Conservation (phyloP, 148 eudicot species). For the Mesembryanthemum crystallinum region DNA sequence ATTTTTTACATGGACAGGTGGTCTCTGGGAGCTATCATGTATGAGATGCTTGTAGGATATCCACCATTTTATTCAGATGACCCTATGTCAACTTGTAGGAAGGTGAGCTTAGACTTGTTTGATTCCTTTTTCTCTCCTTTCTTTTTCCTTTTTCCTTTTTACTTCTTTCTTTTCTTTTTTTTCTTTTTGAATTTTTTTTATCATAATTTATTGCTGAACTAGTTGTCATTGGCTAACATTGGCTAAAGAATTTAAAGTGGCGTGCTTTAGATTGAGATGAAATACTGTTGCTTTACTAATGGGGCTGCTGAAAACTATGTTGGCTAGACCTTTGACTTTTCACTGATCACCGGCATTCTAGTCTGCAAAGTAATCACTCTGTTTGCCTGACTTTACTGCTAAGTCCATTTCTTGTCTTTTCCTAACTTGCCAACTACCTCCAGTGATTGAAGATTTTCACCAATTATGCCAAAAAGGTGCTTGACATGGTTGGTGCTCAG, state of each 20-base stretch:
- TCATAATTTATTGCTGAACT: neutral
- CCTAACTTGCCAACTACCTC: neutral
- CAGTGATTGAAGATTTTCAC: neutral
- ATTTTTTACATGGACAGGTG: slow-evolving; percentile 52
- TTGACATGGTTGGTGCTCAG: neutral
- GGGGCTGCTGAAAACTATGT: neutral
- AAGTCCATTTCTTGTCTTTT: neutral
- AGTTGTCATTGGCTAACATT: neutral
- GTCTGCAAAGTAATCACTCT: neutral
- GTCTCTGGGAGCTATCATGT: slow-evolving; percentile 99
- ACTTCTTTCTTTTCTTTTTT: too few relatives aligned
- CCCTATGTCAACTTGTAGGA: slow-evolving; percentile 97
- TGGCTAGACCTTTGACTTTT: neutral
- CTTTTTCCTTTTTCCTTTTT: too few relatives aligned
- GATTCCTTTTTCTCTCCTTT: neutral
- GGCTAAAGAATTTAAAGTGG: neutral
- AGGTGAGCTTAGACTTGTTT: slow-evolving; percentile 48
- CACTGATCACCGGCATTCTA: neutral
- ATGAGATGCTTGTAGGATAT: slow-evolving; percentile 99
- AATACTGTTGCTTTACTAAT: neutral
- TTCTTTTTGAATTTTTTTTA: too few relatives aligned
- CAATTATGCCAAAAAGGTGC: neutral
- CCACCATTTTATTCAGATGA: slow-evolving; percentile 99
- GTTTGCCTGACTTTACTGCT: neutral
- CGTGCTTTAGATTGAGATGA: neutral